phyloP scores from a whole-genome alignment of 179 eudicot genomes.

The Carnegiea gigantea region DNA sequence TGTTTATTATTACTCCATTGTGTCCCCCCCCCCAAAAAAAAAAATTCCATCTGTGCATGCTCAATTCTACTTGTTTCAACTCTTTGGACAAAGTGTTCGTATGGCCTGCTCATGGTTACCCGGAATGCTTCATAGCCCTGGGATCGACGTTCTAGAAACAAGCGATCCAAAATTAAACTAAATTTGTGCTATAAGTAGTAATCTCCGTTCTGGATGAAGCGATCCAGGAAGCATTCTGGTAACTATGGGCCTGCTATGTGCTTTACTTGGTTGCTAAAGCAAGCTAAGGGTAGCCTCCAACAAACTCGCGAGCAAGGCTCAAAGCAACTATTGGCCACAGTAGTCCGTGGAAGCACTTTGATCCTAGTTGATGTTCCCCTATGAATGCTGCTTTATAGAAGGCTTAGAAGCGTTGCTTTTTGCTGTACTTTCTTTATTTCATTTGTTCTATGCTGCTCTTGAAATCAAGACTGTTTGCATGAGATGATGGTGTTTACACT shows the following conservation, averaged over 20 bases:
- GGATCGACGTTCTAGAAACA: too few species aligned
- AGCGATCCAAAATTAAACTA: too few species aligned
- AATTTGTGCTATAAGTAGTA: too few species aligned
- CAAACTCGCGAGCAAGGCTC: not conserved
- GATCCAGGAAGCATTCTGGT: too few species aligned
- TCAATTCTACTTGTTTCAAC: not conserved
- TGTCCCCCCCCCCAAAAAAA: too few species aligned
- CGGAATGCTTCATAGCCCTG: too few species aligned
- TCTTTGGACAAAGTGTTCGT: not conserved
- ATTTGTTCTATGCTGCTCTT: not conserved
- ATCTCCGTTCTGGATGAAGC: too few species aligned
- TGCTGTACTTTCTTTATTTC: not conserved
- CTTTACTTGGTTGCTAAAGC: conserved; percentile 4
- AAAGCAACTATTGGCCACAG: not conserved
- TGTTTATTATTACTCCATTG: too few species aligned
- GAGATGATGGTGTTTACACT: not conserved
- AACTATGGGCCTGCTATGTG: not conserved
- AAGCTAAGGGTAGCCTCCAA: not conserved
- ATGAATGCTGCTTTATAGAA: not conserved
- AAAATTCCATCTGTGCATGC: not conserved
- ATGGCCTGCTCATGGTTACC: not conserved
- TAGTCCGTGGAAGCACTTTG: not conserved
- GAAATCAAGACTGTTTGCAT: too few species aligned
- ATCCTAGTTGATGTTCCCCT: not conserved
- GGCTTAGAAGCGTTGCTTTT: not conserved